phyloP scores from a whole-genome alignment of 164 flowering plant genomes.

The Taxillus chinensis region DNA sequence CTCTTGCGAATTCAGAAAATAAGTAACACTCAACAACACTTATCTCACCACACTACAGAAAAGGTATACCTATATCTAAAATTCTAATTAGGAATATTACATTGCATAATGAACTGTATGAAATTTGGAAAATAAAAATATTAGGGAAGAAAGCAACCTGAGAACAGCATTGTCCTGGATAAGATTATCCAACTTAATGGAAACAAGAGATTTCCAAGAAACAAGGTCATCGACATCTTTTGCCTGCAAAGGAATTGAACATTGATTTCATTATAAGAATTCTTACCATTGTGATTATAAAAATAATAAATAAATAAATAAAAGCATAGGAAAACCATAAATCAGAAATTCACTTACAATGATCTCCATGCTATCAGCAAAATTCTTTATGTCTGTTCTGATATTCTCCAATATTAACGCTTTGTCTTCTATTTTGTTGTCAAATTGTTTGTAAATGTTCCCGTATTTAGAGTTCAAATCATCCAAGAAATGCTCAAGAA shows the following conservation, averaged over 20 bases:
- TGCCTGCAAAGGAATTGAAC: conserved; percentile 27
- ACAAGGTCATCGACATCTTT: conserved; percentile 57
- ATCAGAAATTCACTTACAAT: conserved; percentile 38
- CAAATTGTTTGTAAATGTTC: conserved; percentile 58
- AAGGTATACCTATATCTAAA: too few species aligned
- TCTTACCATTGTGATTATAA: too few species aligned
- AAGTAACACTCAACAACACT: too few species aligned
- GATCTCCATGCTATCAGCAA: conserved; percentile 37
- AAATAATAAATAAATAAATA: not conserved
- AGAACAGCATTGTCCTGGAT: conserved; percentile 51
- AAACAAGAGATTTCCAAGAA: conserved; percentile 72
- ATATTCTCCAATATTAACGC: conserved; percentile 42
- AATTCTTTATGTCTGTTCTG: conserved; percentile 36
- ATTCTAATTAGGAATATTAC: too few species aligned
- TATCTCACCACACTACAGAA: too few species aligned
- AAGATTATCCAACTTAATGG: conserved; percentile 49
- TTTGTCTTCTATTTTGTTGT: conserved; percentile 53
- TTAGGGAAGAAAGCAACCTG: conserved; percentile 40
- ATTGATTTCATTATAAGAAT: too few species aligned
- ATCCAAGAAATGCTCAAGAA: conserved; percentile 76
- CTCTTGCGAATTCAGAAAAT: too few species aligned
- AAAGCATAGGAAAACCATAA: not conserved
- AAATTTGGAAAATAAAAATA: not conserved
- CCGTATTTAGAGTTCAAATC: conserved; percentile 73
- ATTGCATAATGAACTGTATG: not conserved